Base-by-base conservation (phyloP, 768 basidiomycete genomes). In the Coprinellus micaceus region DNA sequence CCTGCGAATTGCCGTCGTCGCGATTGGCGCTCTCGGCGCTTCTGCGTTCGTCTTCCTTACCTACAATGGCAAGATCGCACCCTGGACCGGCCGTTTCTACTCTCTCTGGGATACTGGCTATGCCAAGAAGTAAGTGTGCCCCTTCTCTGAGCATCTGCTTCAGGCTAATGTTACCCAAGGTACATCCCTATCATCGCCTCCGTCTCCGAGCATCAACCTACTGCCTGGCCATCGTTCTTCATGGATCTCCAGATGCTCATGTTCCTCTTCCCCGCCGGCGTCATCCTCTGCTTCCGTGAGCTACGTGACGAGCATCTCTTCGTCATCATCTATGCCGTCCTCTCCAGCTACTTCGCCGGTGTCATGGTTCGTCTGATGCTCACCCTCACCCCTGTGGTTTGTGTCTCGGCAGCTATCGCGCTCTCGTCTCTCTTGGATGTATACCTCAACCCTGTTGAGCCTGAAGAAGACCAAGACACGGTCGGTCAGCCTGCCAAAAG, bases 351-450 rank as follows among this genome's bases (percentile, higher is more conserved):
- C 80, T 99, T 99, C 66, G 96, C 97, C 4, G 97, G 97, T 41
- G 96, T 99, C 68, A 99, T 99, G 97, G 97, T 99, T 60, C 94
- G 97, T 56, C 81, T 98, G 58, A 98, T 99, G 93, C 81, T 99
- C 53, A 89, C 97, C 24, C 85, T 99, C 55, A 98, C 96, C 0
- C 97, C 97, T 1, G 90, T 96, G 56, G 97, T 98, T 44, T 99
- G 97, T 67, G 91, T 98, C 56, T 70, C 93, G 17, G 86, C 93
- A 17, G 97, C 97, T 5, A 86, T 98, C 28, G 94, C 94, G 1
- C 75, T 97, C 57, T 95, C 94, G 2, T 82, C 86, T 6, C 78
- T 98, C 11, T 76, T 98, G 56, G 91, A 97, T 61, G 90, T 86
- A 0, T 99, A 93, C 70, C 79, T 98, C 64, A 93, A 98, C 70